A percentile compares a stretch with the other conserved stretches of the same genome.
Conservation (phyloP, 768 basidiomycete genomes). For the Lactifluus echinatus region DNA sequence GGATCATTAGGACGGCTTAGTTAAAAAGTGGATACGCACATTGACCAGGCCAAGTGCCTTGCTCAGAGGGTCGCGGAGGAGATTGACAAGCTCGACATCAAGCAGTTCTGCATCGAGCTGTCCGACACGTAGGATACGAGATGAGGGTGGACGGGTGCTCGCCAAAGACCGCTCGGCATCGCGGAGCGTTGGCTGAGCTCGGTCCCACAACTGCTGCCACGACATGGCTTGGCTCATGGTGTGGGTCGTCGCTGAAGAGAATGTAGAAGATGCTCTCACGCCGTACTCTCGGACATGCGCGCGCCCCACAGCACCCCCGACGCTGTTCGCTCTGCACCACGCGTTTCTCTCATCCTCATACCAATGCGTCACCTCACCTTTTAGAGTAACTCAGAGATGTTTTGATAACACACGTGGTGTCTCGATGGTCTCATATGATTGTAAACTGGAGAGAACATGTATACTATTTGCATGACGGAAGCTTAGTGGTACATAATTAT, state of each 20-base stretch:
- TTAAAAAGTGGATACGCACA: constrained; percentile 45
- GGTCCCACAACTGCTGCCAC: constrained; percentile 61
- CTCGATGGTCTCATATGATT: not conserved
- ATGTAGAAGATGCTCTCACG: not conserved
- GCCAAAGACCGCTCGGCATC: constrained; percentile 37
- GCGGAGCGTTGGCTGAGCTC: constrained; percentile 46
- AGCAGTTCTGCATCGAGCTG: constrained; percentile 88
- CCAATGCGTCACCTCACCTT: not conserved
- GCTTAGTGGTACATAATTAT: constrained; percentile 16
- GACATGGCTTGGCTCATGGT: constrained; percentile 13
- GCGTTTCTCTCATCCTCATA: not conserved
- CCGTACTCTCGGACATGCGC: not conserved
- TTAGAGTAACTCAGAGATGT: not conserved
- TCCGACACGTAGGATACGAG: constrained; percentile 65
- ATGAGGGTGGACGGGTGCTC: constrained; percentile 20
- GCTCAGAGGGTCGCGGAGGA: constrained; percentile 75
- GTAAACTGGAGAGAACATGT: not conserved
- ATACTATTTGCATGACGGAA: constrained; percentile 14
- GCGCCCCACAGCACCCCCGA: not conserved
- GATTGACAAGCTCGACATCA: constrained; percentile 76
- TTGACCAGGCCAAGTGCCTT: constrained; percentile 60
- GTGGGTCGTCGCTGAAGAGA: not conserved
- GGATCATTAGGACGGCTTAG: too few relatives aligned
- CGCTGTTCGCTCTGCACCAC: not conserved
- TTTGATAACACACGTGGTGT: not conserved